Base-by-base conservation (phyloP, 345 rosid genomes). In the Pugionium dolabratum region DNA sequence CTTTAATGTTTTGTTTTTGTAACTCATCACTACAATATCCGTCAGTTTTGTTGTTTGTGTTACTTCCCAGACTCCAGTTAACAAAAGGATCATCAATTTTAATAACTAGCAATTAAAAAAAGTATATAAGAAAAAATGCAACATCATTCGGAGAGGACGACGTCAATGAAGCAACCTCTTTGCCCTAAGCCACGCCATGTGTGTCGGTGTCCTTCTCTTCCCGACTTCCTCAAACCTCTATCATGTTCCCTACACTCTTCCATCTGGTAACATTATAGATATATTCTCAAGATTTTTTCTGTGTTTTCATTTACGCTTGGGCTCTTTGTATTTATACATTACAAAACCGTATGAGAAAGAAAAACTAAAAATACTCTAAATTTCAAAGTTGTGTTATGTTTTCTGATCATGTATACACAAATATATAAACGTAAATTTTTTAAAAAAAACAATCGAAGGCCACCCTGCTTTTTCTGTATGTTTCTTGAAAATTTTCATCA, bases 131-230 rank as follows among this genome's bases (percentile, higher is more conserved):
- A 34, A 45, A 71, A 56, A 2, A 87, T 85, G 91, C 85, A 77
- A 71, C 88, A 61, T 67, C 50, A 79, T 45, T 72, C 47, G 39
- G 75, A 37, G 55, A 36, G 0, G 42, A 61, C 33, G 54, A 26
- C 55, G 55, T 18, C 44, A 81, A 69, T 80, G 54, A 67, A 75
- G 49, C 81, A 37, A 26, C 88, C 84, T 25, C 74, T 83, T 29
- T 91, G 96, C 50, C 94, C 96, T 0, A 86, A 83, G 71, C 96
- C 96, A 63, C 96, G 90, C 6, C 86, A 88, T 28, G 59, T 72
- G 31, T 78, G 76, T 47, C 62, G 70, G 31, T 78, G 76, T 47
- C 62, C 83, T 8, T 46, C 79, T 52, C 25, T 79, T n/a, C 90
- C 88, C 2, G 94, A 88, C 47, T 76, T 86, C 59, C 84, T 91